Evolutionary conservation across 2,329 filamentous ascomycete species (phyloP).

Genomic region (Leptodontidium sp.): DNA sequence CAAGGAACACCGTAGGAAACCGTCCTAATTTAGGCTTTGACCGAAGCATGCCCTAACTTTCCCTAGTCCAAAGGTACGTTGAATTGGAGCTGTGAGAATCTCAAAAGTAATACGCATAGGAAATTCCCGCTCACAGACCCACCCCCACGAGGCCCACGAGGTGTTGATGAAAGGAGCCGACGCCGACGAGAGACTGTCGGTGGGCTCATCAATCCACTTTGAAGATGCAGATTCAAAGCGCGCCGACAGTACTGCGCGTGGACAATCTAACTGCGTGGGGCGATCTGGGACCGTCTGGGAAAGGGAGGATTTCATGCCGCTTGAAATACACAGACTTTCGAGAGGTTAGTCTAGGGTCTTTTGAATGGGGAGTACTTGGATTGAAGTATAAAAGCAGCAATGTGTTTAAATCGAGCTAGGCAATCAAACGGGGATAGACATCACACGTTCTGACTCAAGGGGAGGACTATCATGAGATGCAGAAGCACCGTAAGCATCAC

Average conservation of each 20-base stretch:
- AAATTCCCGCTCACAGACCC: not conserved
- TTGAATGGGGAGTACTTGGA: not conserved
- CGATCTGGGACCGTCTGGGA: not conserved
- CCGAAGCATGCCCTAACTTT: not conserved
- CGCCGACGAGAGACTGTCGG: not conserved
- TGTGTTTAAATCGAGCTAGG: not conserved
- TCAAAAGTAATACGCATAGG: not conserved
- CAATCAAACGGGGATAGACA: not conserved
- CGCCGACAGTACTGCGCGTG: not conserved
- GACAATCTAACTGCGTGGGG: not conserved
- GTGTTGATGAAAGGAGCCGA: not conserved
- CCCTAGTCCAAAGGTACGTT: not conserved
- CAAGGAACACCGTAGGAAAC: not conserved
- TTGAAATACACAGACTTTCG: not conserved
- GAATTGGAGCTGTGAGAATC: not conserved
- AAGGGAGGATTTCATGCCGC: not conserved
- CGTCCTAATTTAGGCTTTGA: not conserved
- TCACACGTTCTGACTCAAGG: not conserved
- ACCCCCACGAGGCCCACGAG: not conserved
- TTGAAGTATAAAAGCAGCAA: conserved; percentile 4
- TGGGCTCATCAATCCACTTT: not conserved
- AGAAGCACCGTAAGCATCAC: not conserved
- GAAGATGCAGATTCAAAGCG: conserved; percentile 1
- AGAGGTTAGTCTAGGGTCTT: not conserved
- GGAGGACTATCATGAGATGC: not conserved